Base-by-base conservation (phyloP, 1,284 basidiomycete species). In the Ceratobasidium sp. region DNA sequence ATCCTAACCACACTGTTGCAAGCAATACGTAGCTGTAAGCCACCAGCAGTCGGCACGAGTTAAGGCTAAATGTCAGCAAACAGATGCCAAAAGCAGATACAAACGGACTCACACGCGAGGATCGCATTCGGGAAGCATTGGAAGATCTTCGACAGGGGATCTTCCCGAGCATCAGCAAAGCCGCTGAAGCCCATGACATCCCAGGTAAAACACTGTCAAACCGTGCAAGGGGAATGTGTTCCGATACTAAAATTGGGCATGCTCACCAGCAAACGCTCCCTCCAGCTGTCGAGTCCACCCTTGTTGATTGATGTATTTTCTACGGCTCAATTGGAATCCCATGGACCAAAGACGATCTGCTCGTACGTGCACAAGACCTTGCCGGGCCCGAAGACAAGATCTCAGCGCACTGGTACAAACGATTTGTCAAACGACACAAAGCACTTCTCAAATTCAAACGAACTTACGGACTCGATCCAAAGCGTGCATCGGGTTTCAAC, bases 251-350 rank as follows among this genome's bases (percentile, higher is more conserved):
- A 3, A 41, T 52, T 41, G 68, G 52, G 20, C 68, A 70, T 38
- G 68, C 30, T 33, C 27, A 50, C 33, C 54, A n/a, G 6, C 54
- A 70, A 59, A 70, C 38, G 14, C 68, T 70, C 33, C 23, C 68
- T 3, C 30, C 38, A 20, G 3, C 68, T 1, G n/a, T 30, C 23
- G 68, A 70, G 54, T 27, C 30, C 1, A n/a, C 20, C 30, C 52
- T 70, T 18, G 35, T 70, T 57, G 54, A 70, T 33, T 70, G 68
- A 52, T 70, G 68, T 57, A 59, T 70, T 35, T 46, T 57, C n/a
- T n/a, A 5, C 6, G 68, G 68, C 6, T 8, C 18, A 33, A 70
- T 70, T 12, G 68, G 68, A 4, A 3, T 70, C 4, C 68, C 68
- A 2, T 70, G 68, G 68, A 70, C 68, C 35, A 55, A 70, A 18